Evolutionary conservation across 225 moss, liverwort and hornwort species (phyloP).

Genomic region (Straminergon stramineum): DNA sequence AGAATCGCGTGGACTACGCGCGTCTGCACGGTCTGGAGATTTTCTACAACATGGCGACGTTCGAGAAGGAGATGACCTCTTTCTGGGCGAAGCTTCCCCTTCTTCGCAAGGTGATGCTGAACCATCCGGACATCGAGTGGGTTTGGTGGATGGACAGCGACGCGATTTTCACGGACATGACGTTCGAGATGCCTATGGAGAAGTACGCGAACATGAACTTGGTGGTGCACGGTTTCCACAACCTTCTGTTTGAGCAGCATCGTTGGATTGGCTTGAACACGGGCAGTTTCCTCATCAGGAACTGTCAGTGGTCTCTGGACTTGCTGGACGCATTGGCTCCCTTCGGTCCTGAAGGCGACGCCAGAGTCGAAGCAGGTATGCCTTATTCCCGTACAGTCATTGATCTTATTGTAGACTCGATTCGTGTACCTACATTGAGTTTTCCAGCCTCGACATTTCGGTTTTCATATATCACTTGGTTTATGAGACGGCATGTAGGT

Average conservation of each 20-base stretch:
- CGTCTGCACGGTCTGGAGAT: slow-evolving; percentile 59
- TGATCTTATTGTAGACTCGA: neutral
- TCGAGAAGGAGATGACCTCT: slow-evolving; percentile 48
- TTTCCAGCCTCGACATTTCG: too few species aligned
- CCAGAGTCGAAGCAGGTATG: slow-evolving; percentile 16
- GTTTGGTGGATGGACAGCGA: slow-evolving; percentile 85
- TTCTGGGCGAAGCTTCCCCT: slow-evolving; percentile 70
- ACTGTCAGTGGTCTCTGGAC: slow-evolving; percentile 75
- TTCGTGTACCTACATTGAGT: neutral
- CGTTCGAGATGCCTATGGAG: slow-evolving; percentile 46
- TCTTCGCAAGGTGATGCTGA: slow-evolving; percentile 58
- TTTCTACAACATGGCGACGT: slow-evolving; percentile 56
- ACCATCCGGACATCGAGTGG: slow-evolving; percentile 69
- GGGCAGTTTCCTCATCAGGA: slow-evolving; percentile 50
- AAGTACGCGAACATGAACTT: slow-evolving; percentile 39
- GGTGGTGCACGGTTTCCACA: slow-evolving; percentile 43
- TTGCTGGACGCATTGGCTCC: slow-evolving; percentile 58
- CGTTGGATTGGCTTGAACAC: slow-evolving; percentile 60
- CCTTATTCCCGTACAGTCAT: too few species aligned
- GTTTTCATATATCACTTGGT: neutral
- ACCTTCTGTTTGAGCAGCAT: slow-evolving; percentile 31
- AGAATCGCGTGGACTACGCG: slow-evolving; percentile 60
- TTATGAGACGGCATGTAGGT: neutral
- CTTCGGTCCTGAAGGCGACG: slow-evolving; percentile 29
- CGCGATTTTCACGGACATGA: slow-evolving; percentile 68